Base-by-base conservation (phyloP, 805 yeast genomes). In the Wickerhamomyces xylosicus region DNA sequence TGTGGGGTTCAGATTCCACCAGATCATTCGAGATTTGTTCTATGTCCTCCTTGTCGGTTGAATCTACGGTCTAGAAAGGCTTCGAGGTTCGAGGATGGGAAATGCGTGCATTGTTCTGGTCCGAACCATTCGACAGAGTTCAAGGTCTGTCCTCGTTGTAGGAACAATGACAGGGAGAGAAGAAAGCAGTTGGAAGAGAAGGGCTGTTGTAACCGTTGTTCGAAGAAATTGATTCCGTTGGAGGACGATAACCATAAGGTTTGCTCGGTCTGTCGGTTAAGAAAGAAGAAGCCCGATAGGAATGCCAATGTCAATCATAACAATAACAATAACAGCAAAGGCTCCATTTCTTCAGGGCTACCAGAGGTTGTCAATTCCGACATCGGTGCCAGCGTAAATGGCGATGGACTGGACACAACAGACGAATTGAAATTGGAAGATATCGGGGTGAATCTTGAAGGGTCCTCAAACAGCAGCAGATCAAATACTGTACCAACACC, bases 101-200 rank as follows among this genome's bases (percentile, higher is more conserved):
- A 69, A 48, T 79, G 85, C 58, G 81, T 79, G 14, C 85, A 79
- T 50, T 79, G 85, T 44, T 64, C 77, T 1, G 82, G 83, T 3
- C 76, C 78, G 7, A 67, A 67, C 39, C 70, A 66, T 29, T 49
- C 58, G 15, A 62, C 69, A 1, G 64, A 63, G 38, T 78, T 62
- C 56, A 78, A 77, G 51, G 85, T 79, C n/a, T 79, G 85, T 51
- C 61, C 67, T 42, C 60, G 83, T 45, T 79, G 85, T 53, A 63
- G 85, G 41, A 72, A 66, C 35, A 76, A 74, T 47, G 85, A 77
- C 51, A 74, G 71, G 50, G 58, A 70, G 35, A 62, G 85, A 45
- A 57, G 85, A 41, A 63, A 71, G 25, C 68, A 68, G 37, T 56
- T 78, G 42, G 84, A 77, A 49, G 67, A 66, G 41, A 57, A 64